Percentiles rank a stretch among this genome's conserved stretches.
Conservation (phyloP, 2,329 filamentous ascomycete species). For the Aspergillus versicolor region DNA sequence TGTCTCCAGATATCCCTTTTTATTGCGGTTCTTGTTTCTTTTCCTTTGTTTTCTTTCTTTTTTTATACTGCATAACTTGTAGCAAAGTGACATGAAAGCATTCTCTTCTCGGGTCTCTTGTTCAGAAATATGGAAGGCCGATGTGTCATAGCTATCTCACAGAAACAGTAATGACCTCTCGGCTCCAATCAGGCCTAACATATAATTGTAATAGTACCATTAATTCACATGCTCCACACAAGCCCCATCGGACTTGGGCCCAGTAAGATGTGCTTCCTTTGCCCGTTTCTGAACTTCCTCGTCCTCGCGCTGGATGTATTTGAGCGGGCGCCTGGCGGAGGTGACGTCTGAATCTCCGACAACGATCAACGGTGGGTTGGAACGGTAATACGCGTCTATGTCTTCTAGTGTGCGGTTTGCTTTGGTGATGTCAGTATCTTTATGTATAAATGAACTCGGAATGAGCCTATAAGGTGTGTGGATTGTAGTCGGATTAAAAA, state of each 20-base stretch:
- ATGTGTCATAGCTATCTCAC: background rate
- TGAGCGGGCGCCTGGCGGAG: constrained; percentile 44
- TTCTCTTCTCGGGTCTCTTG: background rate
- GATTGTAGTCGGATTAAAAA: too few species aligned
- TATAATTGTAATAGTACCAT: background rate
- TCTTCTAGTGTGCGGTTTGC: constrained; percentile 33
- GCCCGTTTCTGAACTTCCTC: constrained; percentile 7
- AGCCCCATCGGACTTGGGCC: background rate
- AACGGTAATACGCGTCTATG: constrained; percentile 40
- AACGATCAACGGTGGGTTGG: constrained; percentile 45
- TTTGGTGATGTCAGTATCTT: background rate
- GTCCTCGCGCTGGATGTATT: constrained; percentile 37
- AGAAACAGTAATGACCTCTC: background rate
- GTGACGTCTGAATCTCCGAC: constrained; percentile 51
- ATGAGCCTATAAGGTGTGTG: background rate
- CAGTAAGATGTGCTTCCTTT: constrained; percentile 4
- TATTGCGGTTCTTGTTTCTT: background rate
- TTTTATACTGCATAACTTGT: background rate
- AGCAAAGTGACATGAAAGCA: background rate
- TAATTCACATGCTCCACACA: constrained; percentile 1
- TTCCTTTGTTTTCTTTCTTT: background rate
- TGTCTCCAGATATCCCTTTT: constrained; percentile 9
- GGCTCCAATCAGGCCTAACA: background rate
- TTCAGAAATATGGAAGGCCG: background rate
- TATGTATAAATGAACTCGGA: constrained; percentile 9